Evolutionary conservation across 768 basidiomycete species (phyloP), one percentile per base, ranked within the genome.

Genomic region (Kwoniella dejecticola): DNA sequence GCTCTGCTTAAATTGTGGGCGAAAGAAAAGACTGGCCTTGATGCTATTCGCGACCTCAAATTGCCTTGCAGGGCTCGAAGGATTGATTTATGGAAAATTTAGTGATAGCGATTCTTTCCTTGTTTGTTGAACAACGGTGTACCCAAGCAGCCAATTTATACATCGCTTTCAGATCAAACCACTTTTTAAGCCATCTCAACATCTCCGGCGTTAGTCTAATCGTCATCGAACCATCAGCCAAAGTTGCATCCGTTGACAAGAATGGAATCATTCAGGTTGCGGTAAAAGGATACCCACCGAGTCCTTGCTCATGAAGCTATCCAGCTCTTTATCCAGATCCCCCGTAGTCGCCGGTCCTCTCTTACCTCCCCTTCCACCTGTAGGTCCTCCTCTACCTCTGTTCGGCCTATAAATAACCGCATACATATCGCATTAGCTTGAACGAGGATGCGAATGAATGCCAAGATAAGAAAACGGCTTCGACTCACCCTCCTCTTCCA

Each of bases 281-380:
- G 19, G 17, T 4, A 33, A 29, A 19, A 19, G 30, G 11, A 2
- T 13, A 70, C 72, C 63, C 45, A 74, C 70, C 10, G 57, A 40
- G 33, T 66, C 65, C 48, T 55, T 59, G 29, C 62, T 62, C 71
- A 78, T 72, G 57, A 78, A 81, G 13, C 63, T 63, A 42, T 96
- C 92, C 61, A 96, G 77, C 79, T 96, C 92, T 76, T 84, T 87
- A 77, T 96, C 92, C 61, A 96, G 80, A 67, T 95, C 89, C 60
- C 87, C 88, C 7, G 1, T 89, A 89, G 79, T 89, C 86, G 3
- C 84, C 82, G 79, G 87, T 19, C 30, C 48, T 0, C 21, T 46
- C 53, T 70, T 71, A 80, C 74, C 65, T 41, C 58, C 60, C 3
- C 67, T 17, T 74, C 72, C 67, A 57, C 79, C 66, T 48, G 77